Evolutionary conservation across 2,329 filamentous ascomycete genomes (phyloP).

Genomic region (Albifimbria verrucaria): DNA sequence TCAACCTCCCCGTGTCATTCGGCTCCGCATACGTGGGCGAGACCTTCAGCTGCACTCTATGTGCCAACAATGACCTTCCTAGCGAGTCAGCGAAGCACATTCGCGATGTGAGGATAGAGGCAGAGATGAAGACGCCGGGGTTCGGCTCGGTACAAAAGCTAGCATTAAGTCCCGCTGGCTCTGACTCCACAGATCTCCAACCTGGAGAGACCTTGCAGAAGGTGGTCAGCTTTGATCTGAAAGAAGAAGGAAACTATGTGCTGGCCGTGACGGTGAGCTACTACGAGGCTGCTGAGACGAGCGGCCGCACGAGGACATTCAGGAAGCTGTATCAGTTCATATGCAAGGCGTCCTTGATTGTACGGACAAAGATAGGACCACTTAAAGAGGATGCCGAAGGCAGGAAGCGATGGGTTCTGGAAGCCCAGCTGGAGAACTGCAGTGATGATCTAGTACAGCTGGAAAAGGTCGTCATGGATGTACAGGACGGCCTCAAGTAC

Average conservation of each 20-base stretch:
- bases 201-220: conserved; percentile 71
- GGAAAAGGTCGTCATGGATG: conserved; percentile 59
- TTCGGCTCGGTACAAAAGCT: conserved; percentile 57
- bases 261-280: conserved; percentile 92
- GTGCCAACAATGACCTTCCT: conserved; percentile 80
- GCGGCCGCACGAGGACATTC: conserved; percentile 76
- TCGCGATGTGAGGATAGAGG: conserved; percentile 76
- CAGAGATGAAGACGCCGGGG: conserved; percentile 92
- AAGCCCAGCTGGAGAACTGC: conserved; percentile 94
- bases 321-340: conserved; percentile 96
- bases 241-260: conserved; percentile 92
- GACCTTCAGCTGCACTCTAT: conserved; percentile 89
- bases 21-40: conserved; percentile 95
- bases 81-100: conserved; percentile 46
- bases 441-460: conserved; percentile 79
- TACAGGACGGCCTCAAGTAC: conserved; percentile 48
- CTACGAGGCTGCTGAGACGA: conserved; percentile 75
- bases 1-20: conserved; percentile 87
- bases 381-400: conserved; percentile 32
- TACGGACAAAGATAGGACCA: conserved; percentile 81
- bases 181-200: conserved; percentile 42
- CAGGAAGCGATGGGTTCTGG: conserved; percentile 65
- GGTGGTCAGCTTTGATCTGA: conserved; percentile 81
- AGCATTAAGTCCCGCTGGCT: conserved; percentile 45
- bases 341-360: conserved; percentile 83